Percentiles rank a stretch among this genome's conserved stretches.
phyloP scores from a whole-genome alignment of 2,329 filamentous ascomycete species.

The Colletotrichum plurivorum region DNA sequence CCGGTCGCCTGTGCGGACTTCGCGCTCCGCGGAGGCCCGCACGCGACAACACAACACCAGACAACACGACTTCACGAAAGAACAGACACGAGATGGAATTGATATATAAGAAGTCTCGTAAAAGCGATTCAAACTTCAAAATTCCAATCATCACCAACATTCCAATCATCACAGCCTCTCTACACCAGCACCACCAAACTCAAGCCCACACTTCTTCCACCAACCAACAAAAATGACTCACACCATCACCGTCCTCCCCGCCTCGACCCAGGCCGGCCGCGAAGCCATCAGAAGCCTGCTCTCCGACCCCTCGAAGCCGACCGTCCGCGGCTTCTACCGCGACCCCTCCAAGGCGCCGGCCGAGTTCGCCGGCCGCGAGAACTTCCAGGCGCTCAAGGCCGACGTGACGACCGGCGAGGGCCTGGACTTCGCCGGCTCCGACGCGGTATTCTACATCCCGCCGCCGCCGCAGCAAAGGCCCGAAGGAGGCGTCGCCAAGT shows the following conservation, averaged over 20 bases:
- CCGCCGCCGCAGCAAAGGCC: constrained; percentile 47
- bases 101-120: too few species aligned
- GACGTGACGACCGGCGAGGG: constrained; percentile 46
- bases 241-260: constrained; percentile 50
- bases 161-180: too few species aligned
- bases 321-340: constrained; percentile 49
- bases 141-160: too few species aligned
- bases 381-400: constrained; percentile 48
- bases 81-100: too few species aligned
- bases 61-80: too few species aligned
- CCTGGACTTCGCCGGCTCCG: constrained; percentile 48
- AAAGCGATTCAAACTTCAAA: too few species aligned
- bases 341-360: constrained; percentile 47
- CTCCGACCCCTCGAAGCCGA: constrained; percentile 36
- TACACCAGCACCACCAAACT: too few species aligned
- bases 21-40: too few species aligned
- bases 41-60: too few species aligned
- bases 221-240: constrained; percentile 3
- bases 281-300: constrained; percentile 48
- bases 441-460: constrained; percentile 51
- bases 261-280: constrained; percentile 49
- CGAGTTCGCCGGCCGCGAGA: constrained; percentile 46
- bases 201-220: too few species aligned
- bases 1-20: too few species aligned
- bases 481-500: constrained; percentile 44